Conservation (phyloP, 805 yeast species). For the Ogataea corticis region DNA sequence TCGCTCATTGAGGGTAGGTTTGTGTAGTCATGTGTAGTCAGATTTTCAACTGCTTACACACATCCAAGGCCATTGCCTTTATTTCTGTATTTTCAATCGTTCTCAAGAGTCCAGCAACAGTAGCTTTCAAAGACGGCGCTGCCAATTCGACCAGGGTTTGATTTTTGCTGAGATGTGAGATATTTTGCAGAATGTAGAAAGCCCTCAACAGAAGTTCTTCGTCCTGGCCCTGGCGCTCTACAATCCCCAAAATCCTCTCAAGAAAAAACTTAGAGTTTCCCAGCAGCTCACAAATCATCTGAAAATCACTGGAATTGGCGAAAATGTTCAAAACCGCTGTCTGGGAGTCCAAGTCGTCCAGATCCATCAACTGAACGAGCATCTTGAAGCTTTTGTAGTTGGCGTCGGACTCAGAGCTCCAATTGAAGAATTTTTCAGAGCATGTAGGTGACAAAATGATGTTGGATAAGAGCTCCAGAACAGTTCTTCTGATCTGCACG, state of each 20-base stretch:
- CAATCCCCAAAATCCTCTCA: slow-evolving; percentile 14
- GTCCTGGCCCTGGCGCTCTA: slow-evolving; percentile 18
- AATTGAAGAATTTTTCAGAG: slow-evolving; percentile 60
- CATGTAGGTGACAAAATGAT: slow-evolving; percentile 39
- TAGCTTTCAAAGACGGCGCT: slow-evolving; percentile 4
- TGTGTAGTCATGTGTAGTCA: background rate
- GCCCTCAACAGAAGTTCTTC: slow-evolving; percentile 27
- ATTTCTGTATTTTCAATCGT: slow-evolving; percentile 11
- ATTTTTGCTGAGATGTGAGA: slow-evolving; percentile 8
- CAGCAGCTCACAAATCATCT: slow-evolving; percentile 25
- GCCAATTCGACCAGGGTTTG: slow-evolving; percentile 3
- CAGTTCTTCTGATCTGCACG: slow-evolving; percentile 43
- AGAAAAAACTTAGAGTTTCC: slow-evolving; percentile 22
- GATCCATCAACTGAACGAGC: slow-evolving; percentile 40
- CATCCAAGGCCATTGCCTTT: slow-evolving; percentile 12
- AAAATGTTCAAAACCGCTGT: slow-evolving; percentile 33
- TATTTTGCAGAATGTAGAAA: slow-evolving; percentile 24
- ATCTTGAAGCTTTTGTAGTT: slow-evolving; percentile 43
- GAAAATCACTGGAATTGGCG: slow-evolving; percentile 32
- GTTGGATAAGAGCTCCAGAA: slow-evolving; percentile 52
- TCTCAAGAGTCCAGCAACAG: slow-evolving; percentile 5
- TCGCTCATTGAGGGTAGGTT: slow-evolving; percentile 12
- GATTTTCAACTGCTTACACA: slow-evolving; percentile 11
- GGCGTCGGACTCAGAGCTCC: slow-evolving; percentile 35
- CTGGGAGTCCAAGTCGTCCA: slow-evolving; percentile 43